phyloP scores from a whole-genome alignment of 176 grass and related monocot genomes.

The Aegilops bicornis region DNA sequence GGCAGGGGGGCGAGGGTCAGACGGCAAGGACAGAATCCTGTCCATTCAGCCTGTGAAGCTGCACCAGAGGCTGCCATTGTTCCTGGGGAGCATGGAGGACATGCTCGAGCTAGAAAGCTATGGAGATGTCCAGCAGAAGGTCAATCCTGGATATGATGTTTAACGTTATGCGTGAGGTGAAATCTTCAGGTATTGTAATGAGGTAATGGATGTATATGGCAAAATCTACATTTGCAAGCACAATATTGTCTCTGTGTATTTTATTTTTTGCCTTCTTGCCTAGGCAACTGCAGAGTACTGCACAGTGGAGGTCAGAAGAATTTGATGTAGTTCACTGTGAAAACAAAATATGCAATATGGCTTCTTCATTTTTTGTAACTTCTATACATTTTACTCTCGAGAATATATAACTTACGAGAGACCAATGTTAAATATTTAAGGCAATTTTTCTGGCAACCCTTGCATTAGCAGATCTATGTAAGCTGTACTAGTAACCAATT shows the following conservation, averaged over 20 bases:
- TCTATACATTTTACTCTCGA: neutral
- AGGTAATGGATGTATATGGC: neutral
- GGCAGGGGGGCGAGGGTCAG: conserved; percentile 80
- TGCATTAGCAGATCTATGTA: neutral
- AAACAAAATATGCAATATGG: neutral
- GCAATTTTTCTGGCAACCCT: neutral
- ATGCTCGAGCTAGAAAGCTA: conserved; percentile 95
- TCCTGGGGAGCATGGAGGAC: conserved; percentile 85
- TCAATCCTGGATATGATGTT: conserved; percentile 92
- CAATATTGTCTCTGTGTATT: neutral
- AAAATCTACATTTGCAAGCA: neutral
- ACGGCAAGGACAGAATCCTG: conserved; percentile 77
- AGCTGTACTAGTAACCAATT: neutral
- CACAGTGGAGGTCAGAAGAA: neutral
- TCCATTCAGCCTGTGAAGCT: conserved; percentile 85
- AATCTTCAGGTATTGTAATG: conserved; percentile 4
- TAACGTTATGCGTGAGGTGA: conserved; percentile 26
- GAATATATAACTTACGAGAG: neutral
- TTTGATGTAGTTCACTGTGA: neutral
- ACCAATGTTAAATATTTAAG: neutral
- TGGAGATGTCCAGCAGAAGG: conserved; percentile 79
- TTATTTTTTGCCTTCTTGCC: neutral
- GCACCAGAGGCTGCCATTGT: conserved; percentile 88
- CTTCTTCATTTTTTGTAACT: neutral
- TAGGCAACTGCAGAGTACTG: neutral